A percentile compares a stretch with the other conserved stretches of the same genome.
phyloP scores from a whole-genome alignment of 1,139 yeast species.

The Diutina scorzettiae region DNA sequence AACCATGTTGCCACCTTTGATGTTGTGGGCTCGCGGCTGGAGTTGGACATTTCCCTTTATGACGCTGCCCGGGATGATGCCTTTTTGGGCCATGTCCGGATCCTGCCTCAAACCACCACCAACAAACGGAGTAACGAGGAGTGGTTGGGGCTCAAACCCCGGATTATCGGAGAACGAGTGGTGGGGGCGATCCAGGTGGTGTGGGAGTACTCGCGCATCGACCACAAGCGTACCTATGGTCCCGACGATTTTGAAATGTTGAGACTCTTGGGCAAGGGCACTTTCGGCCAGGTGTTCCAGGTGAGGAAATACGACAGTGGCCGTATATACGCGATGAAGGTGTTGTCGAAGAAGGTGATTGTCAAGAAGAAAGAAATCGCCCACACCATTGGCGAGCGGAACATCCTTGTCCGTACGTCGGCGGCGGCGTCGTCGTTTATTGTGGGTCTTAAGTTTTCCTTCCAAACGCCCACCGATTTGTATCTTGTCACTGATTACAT shows the following conservation, averaged over 20 bases:
- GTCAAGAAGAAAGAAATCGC: conserved; percentile 96
- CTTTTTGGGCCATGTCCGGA: conserved; percentile 74
- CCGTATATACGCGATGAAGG: conserved; percentile 94
- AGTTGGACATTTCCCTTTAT: conserved; percentile 76
- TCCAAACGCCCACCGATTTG: conserved; percentile 86
- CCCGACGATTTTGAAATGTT: conserved; percentile 91
- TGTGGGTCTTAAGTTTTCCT: conserved; percentile 88
- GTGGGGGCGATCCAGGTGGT: conserved; percentile 66
- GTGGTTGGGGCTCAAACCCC: conserved; percentile 67
- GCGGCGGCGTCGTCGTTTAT: conserved; percentile 81
- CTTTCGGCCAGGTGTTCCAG: conserved; percentile 95
- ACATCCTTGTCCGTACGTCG: conserved; percentile 75
- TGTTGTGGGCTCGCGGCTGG: conserved; percentile 73
- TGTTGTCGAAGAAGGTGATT: conserved; percentile 83
- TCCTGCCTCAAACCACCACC: conserved; percentile 49
- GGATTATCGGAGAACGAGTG: conserved; percentile 67
- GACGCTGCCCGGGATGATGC: conserved; percentile 75
- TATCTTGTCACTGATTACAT: conserved; percentile 92
- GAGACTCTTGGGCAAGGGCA: conserved; percentile 85
- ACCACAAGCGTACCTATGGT: conserved; percentile 67
- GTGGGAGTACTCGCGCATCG: conserved; percentile 56
- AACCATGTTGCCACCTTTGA: conserved; percentile 87
- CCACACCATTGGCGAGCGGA: conserved; percentile 94
- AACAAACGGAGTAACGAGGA: conserved; percentile 29
- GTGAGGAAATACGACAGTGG: conserved; percentile 83